A percentile compares a stretch with the other conserved stretches of the same genome.
Evolutionary conservation across 169 alveolate genomes (phyloP).

Genomic region (Blepharisma undulans): DNA sequence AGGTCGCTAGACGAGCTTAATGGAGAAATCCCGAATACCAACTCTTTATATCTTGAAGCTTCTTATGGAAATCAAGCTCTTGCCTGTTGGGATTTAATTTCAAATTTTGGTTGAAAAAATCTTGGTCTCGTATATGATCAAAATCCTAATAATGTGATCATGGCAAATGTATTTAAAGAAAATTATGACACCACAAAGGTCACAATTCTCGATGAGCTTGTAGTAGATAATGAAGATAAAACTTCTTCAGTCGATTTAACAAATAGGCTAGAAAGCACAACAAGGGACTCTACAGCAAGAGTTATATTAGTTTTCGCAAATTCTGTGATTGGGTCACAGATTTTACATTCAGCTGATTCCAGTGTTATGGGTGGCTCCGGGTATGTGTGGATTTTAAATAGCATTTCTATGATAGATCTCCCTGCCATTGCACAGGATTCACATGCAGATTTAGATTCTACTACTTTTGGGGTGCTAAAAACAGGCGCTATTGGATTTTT

Average conservation of each 20-base stretch:
- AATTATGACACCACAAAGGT: not conserved
- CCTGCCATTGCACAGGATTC: conserved; percentile 39
- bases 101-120: not conserved
- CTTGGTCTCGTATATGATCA: conserved; percentile 24
- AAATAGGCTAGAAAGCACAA: conserved; percentile 30
- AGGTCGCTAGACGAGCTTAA: conserved; percentile 7
- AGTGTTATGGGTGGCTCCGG: conserved; percentile 41
- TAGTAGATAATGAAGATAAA: not conserved
- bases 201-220: not conserved
- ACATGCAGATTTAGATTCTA: not conserved
- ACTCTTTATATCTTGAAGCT: not conserved
- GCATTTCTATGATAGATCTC: conserved; percentile 1
- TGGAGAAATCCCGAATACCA: not conserved
- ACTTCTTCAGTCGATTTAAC: not conserved
- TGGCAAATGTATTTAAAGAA: conserved; percentile 35
- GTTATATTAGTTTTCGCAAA: conserved; percentile 22
- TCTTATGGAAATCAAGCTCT: not conserved
- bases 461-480: conserved; percentile 32
- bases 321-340: conserved; percentile 4
- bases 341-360: conserved; percentile 28
- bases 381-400: conserved; percentile 31
- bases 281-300: conserved; percentile 37
- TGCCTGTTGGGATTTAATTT: conserved; percentile 8
- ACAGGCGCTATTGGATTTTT: conserved; percentile 42
- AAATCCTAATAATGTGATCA: not conserved